Evolutionary conservation across 148 eudicot species (phyloP).

Genomic region (Silene latifolia): DNA sequence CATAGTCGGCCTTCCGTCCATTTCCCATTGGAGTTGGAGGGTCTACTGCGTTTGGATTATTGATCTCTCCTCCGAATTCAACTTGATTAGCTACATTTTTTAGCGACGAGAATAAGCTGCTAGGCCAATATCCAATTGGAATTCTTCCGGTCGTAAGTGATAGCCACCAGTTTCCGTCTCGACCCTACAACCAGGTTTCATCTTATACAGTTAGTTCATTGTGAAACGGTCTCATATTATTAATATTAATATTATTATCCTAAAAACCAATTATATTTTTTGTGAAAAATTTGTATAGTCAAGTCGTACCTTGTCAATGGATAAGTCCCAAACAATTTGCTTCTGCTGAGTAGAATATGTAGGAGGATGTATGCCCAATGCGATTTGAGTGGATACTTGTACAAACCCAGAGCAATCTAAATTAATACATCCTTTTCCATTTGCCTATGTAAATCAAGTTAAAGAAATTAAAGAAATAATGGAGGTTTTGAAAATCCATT

Average conservation of each 20-base stretch:
- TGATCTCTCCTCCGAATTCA: conserved; percentile 23
- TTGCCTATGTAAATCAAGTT: not conserved
- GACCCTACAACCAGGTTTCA: not conserved
- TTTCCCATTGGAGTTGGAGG: conserved; percentile 16
- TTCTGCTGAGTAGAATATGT: not conserved
- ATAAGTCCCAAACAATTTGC: not conserved
- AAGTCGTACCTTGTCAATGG: not conserved
- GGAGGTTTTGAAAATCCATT: too few relatives aligned
- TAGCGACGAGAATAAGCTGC: conserved; percentile 2
- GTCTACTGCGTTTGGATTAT: not conserved
- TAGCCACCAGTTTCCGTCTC: conserved; percentile 25
- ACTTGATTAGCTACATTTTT: not conserved
- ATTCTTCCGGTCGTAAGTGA: not conserved
- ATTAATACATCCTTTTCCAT: not conserved
- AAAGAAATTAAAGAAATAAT: too few relatives aligned
- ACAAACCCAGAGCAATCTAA: conserved; percentile 6
- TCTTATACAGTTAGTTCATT: not conserved
- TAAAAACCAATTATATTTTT: too few relatives aligned
- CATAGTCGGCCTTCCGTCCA: not conserved
- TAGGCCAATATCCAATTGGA: conserved; percentile 19
- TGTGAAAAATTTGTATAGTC: not conserved
- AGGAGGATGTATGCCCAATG: not conserved
- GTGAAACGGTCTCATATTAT: too few relatives aligned
- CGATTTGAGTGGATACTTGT: not conserved
- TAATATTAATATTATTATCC: too few relatives aligned